Evolutionary conservation across 768 basidiomycete species (phyloP).

Genomic region (Roridomyces roridus): DNA sequence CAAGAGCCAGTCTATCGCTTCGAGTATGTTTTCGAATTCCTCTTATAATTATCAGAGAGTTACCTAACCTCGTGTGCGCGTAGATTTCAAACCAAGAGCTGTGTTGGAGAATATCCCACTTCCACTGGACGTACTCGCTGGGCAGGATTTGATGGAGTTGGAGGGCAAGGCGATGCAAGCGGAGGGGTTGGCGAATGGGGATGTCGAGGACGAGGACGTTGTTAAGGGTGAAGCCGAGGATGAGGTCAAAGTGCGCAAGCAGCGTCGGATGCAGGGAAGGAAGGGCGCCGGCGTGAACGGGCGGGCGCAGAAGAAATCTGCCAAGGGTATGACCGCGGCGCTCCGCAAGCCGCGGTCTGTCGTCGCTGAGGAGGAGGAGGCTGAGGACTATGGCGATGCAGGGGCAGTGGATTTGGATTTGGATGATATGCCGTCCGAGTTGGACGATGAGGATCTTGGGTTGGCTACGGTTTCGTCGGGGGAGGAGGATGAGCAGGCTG

Average conservation of each 20-base stretch:
- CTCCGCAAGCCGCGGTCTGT: no score
- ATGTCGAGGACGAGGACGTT: no score
- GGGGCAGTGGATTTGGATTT: conserved; percentile 5
- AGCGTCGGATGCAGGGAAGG: no score
- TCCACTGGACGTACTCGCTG: conserved; percentile 40
- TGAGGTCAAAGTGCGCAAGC: no score
- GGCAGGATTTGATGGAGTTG: conserved; percentile 41
- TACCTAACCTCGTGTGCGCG: no score
- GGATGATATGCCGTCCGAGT: conserved; percentile 17
- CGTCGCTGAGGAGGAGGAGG: no score
- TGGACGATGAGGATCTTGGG: conserved; percentile 22
- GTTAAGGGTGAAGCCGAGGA: no score
- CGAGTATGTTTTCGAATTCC: conserved; percentile 48
- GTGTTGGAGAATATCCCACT: conserved; percentile 38
- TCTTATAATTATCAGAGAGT: conserved; percentile 4
- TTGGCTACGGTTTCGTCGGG: neutral
- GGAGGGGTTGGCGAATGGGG: no score
- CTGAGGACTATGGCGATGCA: neutral
- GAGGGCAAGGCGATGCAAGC: conserved; percentile 32
- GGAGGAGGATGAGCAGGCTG: neutral
- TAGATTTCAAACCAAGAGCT: conserved; percentile 31
- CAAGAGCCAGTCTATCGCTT: conserved; percentile 52
- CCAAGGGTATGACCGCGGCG: no score
- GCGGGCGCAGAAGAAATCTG: no score
- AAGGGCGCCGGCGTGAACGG: no score